Evolutionary conservation across 2,329 filamentous ascomycete genomes (phyloP).

Genomic region (Trichoderma sp.): DNA sequence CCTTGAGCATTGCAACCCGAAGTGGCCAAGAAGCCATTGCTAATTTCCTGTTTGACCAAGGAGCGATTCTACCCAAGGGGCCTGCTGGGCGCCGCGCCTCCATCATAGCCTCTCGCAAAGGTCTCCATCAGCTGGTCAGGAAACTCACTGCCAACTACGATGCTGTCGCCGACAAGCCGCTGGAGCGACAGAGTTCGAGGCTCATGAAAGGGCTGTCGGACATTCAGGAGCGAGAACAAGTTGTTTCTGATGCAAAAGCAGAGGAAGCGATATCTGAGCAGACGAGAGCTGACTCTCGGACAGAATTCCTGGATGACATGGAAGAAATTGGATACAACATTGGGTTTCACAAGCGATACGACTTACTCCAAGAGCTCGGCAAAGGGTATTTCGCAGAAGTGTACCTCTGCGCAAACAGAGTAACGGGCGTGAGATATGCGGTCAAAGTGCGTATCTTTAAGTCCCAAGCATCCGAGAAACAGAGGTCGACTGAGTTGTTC

Average conservation of each 20-base stretch:
- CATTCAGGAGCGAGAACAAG: background rate
- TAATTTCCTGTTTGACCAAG: constrained; percentile 1
- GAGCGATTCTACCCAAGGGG: background rate
- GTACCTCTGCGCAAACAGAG: constrained; percentile 81
- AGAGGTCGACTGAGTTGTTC: background rate
- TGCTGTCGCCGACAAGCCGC: background rate
- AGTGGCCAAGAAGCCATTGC: constrained; percentile 20
- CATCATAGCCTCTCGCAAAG: constrained; percentile 4
- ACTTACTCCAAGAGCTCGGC: constrained; percentile 72
- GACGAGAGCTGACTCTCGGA: background rate
- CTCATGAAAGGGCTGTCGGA: background rate
- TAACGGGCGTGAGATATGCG: constrained; percentile 73
- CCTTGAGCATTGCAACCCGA: constrained; percentile 20
- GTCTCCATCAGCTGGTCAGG: constrained; percentile 1
- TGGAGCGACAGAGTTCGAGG: background rate
- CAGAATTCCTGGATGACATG: background rate
- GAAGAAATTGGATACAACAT: background rate
- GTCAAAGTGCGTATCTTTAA: constrained; percentile 67
- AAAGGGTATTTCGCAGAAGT: constrained; percentile 78
- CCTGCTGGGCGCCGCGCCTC: background rate
- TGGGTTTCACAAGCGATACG: constrained; percentile 50
- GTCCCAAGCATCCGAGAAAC: background rate
- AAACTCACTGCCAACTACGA: constrained; percentile 10
- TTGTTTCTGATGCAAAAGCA: background rate
- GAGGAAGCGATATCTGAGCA: background rate